These are phyloP conservation scores for Coprinellus aureogranulatus DNA, from an alignment of 768 basidiomycete genomes.

Conservation along the genomic window DNA sequence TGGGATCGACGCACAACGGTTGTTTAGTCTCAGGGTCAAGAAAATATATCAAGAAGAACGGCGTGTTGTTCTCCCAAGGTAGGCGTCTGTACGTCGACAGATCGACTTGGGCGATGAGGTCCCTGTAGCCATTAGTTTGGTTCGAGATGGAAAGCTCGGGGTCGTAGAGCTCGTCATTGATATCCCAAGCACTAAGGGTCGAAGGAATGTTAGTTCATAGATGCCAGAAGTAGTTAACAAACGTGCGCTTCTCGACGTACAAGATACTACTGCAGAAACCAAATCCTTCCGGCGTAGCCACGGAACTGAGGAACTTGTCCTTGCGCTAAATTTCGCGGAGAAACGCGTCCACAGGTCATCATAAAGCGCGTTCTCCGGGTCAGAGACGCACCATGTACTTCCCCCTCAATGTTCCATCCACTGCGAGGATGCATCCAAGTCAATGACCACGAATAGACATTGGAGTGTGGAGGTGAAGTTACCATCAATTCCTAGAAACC, in stretches of 20 bases:
- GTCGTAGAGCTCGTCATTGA: constrained; percentile 84
- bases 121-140: constrained; percentile 86
- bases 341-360: no score
- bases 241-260: no score
- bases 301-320: constrained; percentile 84
- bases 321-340: constrained; percentile 59
- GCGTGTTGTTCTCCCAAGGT: constrained; percentile 87
- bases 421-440: no score
- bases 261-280: constrained; percentile 94
- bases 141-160: constrained; percentile 89
- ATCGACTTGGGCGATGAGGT: constrained; percentile 84
- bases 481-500: constrained; percentile 61
- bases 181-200: constrained; percentile 75
- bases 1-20: constrained; percentile 79
- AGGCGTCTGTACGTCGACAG: constrained; percentile 84
- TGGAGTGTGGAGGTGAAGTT: no score
- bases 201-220: not conserved
- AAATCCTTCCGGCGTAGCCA: constrained; percentile 77
- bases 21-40: constrained; percentile 80
- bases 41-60: constrained; percentile 93
- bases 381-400: constrained; percentile 73
- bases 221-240: no score
- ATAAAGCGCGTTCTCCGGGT: no score
- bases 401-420: constrained; percentile 92
- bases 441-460: no score